Base-by-base conservation (phyloP, 306 rosid species). In the Benincasa hispida region DNA sequence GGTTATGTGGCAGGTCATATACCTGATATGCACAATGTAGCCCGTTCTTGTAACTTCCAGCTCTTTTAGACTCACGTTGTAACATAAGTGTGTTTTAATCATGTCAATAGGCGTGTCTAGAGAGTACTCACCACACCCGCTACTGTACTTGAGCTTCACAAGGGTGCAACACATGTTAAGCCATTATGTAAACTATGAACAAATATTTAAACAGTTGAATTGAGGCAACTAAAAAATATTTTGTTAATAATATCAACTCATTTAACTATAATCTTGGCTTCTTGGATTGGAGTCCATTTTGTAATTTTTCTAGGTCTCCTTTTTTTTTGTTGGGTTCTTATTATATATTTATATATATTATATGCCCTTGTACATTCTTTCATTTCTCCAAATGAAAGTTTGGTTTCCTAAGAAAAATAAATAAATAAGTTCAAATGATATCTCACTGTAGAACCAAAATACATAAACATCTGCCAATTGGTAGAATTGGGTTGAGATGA, bases 41-140 rank as follows among this genome's bases (percentile, higher is more conserved):
- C 72, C 96, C 99, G 14, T 81, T 92, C 81, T 76, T 91, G 76
- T 94, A 92, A 77, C 60, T 83, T 81, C 85, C 84, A 60, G 70
- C 78, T 51, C 58, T 78, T 74, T 84, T 67, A 60, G 92, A 91
- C 86, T 82, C 91, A 47, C 91, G 85, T 82, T 94, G 97, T 85
- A 94, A 84, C 99, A 94, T 92, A 77, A 94, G 96, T 97, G 97
- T 70, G 97, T 94, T 87, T 94, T 94, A 63, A 90, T 82, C 95
- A 90, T 94, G 88, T 94, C 99, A 78, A 92, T 60, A 1, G 99
- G 99, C 50, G 99, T 91, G 96, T 94, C 76, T 90, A 60, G 50
- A 94, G 79, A 76, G 97, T 94, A 79, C 99, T 88, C 79, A 81
- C 81, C 25, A 81, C 39, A 72, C 97, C 99, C 5, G 97, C 97